Percentiles rank a stretch among this genome's conserved stretches.
phyloP scores from a whole-genome alignment of 345 rosid species.

The Gossypium sturtianum region DNA sequence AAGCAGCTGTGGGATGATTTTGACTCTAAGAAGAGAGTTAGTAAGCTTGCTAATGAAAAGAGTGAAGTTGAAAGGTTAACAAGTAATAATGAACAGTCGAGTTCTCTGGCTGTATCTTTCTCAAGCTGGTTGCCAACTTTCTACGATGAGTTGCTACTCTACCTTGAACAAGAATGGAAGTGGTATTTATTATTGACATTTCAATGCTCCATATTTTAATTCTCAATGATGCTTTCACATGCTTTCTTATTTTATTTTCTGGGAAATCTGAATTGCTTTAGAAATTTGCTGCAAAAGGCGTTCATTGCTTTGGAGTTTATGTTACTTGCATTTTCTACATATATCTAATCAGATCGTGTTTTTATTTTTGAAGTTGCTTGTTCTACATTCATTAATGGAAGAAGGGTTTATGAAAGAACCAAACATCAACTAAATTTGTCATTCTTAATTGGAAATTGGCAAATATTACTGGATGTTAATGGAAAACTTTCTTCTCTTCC shows the following conservation, averaged over 20 bases:
- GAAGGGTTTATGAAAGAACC: neutral
- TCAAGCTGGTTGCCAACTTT: constrained; percentile 92
- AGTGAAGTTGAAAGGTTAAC: constrained; percentile 52
- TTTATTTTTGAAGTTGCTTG: neutral
- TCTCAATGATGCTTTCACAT: neutral
- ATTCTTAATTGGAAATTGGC: neutral
- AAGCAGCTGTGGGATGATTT: constrained; percentile 94
- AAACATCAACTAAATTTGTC: neutral
- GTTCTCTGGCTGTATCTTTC: constrained; percentile 41
- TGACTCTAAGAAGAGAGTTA: constrained; percentile 56
- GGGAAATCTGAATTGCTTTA: neutral
- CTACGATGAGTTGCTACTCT: constrained; percentile 87
- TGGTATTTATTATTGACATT: constrained; percentile 44
- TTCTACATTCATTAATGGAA: neutral
- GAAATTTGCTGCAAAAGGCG: neutral
- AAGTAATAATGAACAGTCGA: constrained; percentile 41
- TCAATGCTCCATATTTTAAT: constrained; percentile 5
- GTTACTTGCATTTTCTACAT: neutral
- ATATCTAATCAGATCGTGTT: neutral
- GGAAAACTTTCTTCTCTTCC: neutral
- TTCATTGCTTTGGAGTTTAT: neutral
- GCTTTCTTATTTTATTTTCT: constrained; percentile 6
- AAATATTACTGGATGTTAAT: neutral
- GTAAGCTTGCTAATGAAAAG: constrained; percentile 53
- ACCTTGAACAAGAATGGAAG: constrained; percentile 98